Evolutionary conservation across 139 green algal species (phyloP).

Genomic region (Trebouxia sp.): DNA sequence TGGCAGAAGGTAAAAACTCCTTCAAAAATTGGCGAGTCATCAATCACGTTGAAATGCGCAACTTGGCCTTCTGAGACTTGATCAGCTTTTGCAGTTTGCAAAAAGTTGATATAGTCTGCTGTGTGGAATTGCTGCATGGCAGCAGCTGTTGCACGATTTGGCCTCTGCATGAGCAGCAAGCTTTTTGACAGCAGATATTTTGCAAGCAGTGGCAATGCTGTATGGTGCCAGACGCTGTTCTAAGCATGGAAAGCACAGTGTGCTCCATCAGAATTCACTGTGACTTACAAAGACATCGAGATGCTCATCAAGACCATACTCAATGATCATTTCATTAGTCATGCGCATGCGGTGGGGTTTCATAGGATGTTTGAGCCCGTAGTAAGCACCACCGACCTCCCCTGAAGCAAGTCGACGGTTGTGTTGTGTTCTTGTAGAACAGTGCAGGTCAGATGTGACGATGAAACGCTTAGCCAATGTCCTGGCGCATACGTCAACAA

Average conservation of each 20-base stretch:
- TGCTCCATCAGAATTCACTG: background rate
- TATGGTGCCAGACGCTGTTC: no score
- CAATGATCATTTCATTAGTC: conserved; percentile 92
- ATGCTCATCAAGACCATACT: conserved; percentile 91
- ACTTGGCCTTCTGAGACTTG: conserved; percentile 42
- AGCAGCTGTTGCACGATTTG: conserved; percentile 70
- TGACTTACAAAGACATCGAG: conserved; percentile 87
- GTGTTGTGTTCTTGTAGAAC: background rate
- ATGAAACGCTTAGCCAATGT: background rate
- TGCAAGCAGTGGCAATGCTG: background rate
- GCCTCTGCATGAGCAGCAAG: conserved; percentile 55
- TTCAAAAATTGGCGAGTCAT: conserved; percentile 92
- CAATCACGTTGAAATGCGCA: conserved; percentile 78
- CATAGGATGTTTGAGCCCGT: conserved; percentile 97
- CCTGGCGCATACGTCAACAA: background rate
- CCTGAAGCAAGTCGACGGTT: background rate
- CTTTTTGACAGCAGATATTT: background rate
- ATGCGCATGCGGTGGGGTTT: conserved; percentile 96
- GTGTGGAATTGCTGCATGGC: conserved; percentile 92
- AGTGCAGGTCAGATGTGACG: background rate
- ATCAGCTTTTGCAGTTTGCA: conserved; percentile 76
- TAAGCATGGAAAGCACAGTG: background rate
- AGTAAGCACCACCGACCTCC: conserved; percentile 68
- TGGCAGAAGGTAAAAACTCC: conserved; percentile 82
- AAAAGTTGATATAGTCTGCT: conserved; percentile 84